Base-by-base conservation (phyloP, 129 eudicot species). In the Artemisia tridentata region DNA sequence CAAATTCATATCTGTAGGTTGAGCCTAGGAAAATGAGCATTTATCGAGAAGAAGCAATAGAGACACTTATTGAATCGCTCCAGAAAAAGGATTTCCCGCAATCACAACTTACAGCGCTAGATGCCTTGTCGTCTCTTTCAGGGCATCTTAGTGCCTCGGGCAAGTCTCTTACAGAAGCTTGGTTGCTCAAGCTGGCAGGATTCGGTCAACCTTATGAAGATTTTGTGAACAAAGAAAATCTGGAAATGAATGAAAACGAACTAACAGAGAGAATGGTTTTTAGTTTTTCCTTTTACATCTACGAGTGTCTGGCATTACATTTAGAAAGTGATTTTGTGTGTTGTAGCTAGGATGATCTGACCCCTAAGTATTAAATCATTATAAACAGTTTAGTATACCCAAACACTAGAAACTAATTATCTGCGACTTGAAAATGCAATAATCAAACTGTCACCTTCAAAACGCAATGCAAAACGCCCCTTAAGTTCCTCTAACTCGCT, bases 11-110 rank as follows among this genome's bases (percentile, higher is more conserved):
- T 68, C 52, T 63, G 17, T 47, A 89, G 96, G 92, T 69, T 65
- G 87, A 86, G 43, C 96, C 96, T 27, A 79, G 87, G 56, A 86
- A 90, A 74, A 90, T 85, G 96, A 90, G 96, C 80, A 90, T 90
- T n/a, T 90, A 87, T 77, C 77, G 96, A 75, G 96, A 90, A 78
- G 96, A 90, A 81, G 93, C 96, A 65, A 85, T 86, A 15, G 95
- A 90, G 53, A 71, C 87, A 57, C 63, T 90, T 21, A 77, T 83
- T 49, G 96, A 90, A 70, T 72, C 88, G 20, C 87, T 90, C 70
- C 81, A 80, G 51, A 84, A 78, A 49, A 87, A 83, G 25, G 95
- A 90, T 63, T 90, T 90, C 25, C 96, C 96, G 27, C 75, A 80
- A 80, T 87, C 83, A 71, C 96, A 90, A 69, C 58, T 83, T 29